Base-by-base conservation (phyloP, 116 monocot species). In the Trichopus zeylanicus region DNA sequence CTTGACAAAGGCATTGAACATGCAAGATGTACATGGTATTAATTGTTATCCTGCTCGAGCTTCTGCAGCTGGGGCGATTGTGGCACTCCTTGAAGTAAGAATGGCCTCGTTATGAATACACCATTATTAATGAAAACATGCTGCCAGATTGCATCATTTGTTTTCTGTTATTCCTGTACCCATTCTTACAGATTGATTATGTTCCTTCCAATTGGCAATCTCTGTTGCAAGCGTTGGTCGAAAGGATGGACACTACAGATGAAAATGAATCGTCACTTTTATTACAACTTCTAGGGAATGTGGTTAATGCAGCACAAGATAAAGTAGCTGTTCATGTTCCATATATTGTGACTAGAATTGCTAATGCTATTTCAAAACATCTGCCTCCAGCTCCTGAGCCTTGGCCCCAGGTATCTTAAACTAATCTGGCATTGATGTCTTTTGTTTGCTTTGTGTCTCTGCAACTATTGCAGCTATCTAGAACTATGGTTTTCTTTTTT, bases 341-440 rank as follows among this genome's bases (percentile, higher is more conserved):
- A 35, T 22, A 57, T 38, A 62, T 81, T 48, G 66, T 75, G 4
- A 75, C 81, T 53, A 75, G 38, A 35, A 69, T 89, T 63, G 72
- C 61, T 16, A 37, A 34, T 60, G 55, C 71, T 60, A 69, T 89
- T 67, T 57, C 53, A 29, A 72, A 75, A 31, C 61, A 71, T 35
- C 33, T 89, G 23, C 80, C 77, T 25, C 66, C 77, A 31, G 60
- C 38, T 62, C 73, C 76, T n/a, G 88, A 89, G 29, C 80, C 88
- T 60, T 89, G 88, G 88, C 73, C 88, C 24, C 88, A 84, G 88
- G 88, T 89, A 81, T 48, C 16, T n/a, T 0, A n/a, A 25, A 34
- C n/a, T n/a, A n/a, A n/a, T n/a, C n/a, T n/a, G n/a, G n/a, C n/a
- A n/a, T n/a, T 42, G 16, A n/a, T n/a, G n/a, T n/a, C n/a, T n/a